Evolutionary conservation across 305 asterid genomes (phyloP).

Genomic region (Fraxinus greggii): DNA sequence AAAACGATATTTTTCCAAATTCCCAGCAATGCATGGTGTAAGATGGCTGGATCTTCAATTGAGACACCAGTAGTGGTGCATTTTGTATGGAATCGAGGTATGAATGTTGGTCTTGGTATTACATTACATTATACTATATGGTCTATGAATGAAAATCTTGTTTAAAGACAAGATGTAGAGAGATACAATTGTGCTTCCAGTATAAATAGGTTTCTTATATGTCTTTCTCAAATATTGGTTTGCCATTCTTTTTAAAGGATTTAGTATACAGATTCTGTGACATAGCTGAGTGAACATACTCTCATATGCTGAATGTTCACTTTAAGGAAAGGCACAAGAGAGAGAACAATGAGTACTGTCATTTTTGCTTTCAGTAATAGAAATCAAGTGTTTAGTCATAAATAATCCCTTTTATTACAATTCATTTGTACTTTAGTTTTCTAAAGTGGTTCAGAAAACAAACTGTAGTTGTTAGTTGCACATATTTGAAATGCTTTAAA

Average conservation of each 20-base stretch:
- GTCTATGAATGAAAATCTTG: constrained; percentile 12
- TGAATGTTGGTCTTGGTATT: not conserved
- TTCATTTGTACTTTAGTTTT: not conserved
- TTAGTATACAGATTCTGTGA: not conserved
- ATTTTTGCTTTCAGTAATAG: not conserved
- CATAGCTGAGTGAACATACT: not conserved
- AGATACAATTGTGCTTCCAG: constrained; percentile 3
- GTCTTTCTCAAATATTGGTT: not conserved
- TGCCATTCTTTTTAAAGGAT: not conserved
- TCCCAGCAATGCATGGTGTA: not conserved
- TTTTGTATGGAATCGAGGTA: constrained; percentile 12
- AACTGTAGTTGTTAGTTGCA: not conserved
- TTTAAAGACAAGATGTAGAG: not conserved
- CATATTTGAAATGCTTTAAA: no score
- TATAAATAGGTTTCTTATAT: not conserved
- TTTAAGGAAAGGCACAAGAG: not conserved
- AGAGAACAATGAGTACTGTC: not conserved
- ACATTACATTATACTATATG: constrained; percentile 4
- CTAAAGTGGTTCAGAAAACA: not conserved
- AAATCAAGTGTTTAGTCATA: not conserved
- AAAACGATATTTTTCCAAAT: not conserved
- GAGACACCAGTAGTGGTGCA: not conserved
- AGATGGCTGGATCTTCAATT: not conserved
- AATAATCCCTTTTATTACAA: not conserved
- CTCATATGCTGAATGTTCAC: not conserved